Percentiles rank a stretch among this genome's conserved stretches.
phyloP scores from a whole-genome alignment of 768 basidiomycete species.

The Candolleomyces eurysporus region DNA sequence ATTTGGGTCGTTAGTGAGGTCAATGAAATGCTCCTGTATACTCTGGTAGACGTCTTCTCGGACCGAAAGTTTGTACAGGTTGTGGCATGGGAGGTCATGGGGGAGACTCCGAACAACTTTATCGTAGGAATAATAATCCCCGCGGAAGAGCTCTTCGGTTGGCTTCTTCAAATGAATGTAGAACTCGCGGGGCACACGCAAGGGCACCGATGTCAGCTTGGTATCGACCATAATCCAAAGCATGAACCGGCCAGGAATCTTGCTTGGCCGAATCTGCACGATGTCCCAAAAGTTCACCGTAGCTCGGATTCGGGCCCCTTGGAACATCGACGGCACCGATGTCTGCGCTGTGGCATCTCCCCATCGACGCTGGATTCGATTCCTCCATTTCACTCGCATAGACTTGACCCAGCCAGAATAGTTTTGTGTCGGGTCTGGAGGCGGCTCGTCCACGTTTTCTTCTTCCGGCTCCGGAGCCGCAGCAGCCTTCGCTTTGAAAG shows the following conservation, averaged over 20 bases:
- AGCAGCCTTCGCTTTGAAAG: conserved; percentile 15
- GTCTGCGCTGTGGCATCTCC: conserved; percentile 36
- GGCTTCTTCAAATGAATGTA: conserved; percentile 85
- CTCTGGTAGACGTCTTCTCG: conserved; percentile 82
- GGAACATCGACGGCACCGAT: conserved; percentile 74
- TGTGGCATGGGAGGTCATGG: conserved; percentile 67
- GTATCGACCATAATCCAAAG: conserved; percentile 86
- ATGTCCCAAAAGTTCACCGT: conserved; percentile 77
- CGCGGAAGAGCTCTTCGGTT: conserved; percentile 62
- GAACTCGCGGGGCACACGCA: conserved; percentile 89
- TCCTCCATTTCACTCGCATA: conserved; percentile 78
- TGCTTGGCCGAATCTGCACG: conserved; percentile 81
- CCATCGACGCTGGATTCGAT: conserved; percentile 46
- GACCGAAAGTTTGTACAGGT: conserved; percentile 82
- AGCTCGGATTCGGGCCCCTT: conserved; percentile 50
- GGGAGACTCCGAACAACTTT: conserved; percentile 79
- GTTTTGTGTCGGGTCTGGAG: conserved; percentile 62
- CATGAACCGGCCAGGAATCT: conserved; percentile 75
- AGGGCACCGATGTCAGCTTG: conserved; percentile 73
- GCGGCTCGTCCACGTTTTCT: conserved; percentile 33
- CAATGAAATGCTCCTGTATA: conserved; percentile 88
- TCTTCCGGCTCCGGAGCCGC: conserved; percentile 42
- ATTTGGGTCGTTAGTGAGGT: conserved; percentile 89
- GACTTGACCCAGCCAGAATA: conserved; percentile 79
- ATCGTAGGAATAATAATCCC: conserved; percentile 66